Evolutionary conservation across 257 asterid genomes (phyloP).

Genomic region (Solanum medicagineum): DNA sequence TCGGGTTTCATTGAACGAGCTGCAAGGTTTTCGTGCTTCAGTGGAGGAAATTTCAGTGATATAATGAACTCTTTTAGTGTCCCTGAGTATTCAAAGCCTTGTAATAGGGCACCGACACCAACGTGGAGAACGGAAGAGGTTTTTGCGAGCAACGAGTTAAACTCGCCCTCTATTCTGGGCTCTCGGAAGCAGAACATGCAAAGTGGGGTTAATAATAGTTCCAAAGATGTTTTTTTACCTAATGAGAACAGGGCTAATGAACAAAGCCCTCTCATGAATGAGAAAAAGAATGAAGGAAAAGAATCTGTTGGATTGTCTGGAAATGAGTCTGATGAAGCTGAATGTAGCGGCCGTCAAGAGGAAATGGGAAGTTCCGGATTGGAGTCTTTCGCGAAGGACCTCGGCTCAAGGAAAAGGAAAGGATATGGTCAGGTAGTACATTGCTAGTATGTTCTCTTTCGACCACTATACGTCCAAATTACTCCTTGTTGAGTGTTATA

Average conservation of each 20-base stretch:
- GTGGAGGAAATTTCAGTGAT: slow-evolving; percentile 56
- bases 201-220: slow-evolving; percentile 20
- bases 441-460: neutral
- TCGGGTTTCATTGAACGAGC: slow-evolving; percentile 81
- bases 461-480: neutral
- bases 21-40: slow-evolving; percentile 75
- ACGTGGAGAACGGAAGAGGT: slow-evolving; percentile 32
- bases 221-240: slow-evolving; percentile 16
- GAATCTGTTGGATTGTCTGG: slow-evolving; percentile 25
- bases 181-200: slow-evolving; percentile 4
- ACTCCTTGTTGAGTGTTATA: neutral
- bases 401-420: slow-evolving; percentile 61
- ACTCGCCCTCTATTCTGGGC: neutral
- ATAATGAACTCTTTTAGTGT: slow-evolving; percentile 30
- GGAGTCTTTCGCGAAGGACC: slow-evolving; percentile 38
- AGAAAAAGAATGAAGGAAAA: slow-evolving; percentile 34
- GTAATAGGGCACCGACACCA: slow-evolving; percentile 22
- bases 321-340: slow-evolving; percentile 59
- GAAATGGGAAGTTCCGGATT: slow-evolving; percentile 25
- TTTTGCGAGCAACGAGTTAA: slow-evolving; percentile 16
- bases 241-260: slow-evolving; percentile 8
- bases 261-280: slow-evolving; percentile 40
- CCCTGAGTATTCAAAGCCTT: slow-evolving; percentile 25
- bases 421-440: slow-evolving; percentile 45
- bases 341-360: slow-evolving; percentile 58